phyloP scores from a whole-genome alignment of 345 rosid genomes.

The Brassica carinata region DNA sequence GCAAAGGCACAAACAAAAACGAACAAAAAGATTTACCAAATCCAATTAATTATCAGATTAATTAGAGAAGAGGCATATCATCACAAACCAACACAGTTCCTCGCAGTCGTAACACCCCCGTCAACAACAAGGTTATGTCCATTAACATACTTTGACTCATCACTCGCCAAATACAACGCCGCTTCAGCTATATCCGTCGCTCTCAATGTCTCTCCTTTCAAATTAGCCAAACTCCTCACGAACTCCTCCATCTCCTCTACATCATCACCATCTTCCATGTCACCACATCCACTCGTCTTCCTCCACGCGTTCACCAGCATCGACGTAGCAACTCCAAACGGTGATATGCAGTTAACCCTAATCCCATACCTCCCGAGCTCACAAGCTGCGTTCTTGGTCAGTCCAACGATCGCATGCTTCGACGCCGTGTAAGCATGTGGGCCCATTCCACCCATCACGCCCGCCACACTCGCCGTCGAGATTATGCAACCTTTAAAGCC shows the following conservation, averaged over 20 bases:
- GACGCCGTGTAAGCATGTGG: constrained; percentile 92
- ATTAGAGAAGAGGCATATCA: not conserved
- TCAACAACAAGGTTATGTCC: constrained; percentile 91
- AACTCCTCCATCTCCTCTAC: constrained; percentile 73
- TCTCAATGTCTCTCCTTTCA: constrained; percentile 61
- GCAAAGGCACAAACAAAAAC: not conserved
- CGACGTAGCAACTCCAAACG: constrained; percentile 83
- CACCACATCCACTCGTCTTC: constrained; percentile 39
- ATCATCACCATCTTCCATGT: constrained; percentile 44
- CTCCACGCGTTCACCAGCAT: constrained; percentile 77
- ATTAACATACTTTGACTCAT: constrained; percentile 83
- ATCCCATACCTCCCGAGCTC: constrained; percentile 78
- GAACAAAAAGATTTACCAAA: constrained; percentile 28
- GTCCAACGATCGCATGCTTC: constrained; percentile 80
- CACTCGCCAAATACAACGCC: constrained; percentile 74
- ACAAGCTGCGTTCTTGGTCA: constrained; percentile 77
- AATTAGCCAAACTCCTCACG: constrained; percentile 60
- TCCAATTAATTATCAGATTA: constrained; percentile 18
- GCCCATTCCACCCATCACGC: constrained; percentile 81
- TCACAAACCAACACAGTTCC: constrained; percentile 82
- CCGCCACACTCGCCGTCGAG: constrained; percentile 80
- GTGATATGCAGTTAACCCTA: constrained; percentile 81
- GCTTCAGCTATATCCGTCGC: constrained; percentile 82
- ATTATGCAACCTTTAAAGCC: constrained; percentile 63
- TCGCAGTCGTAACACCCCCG: constrained; percentile 75